Conservation (phyloP, 2,329 filamentous ascomycete genomes). For the Colletotrichum cuscutae region DNA sequence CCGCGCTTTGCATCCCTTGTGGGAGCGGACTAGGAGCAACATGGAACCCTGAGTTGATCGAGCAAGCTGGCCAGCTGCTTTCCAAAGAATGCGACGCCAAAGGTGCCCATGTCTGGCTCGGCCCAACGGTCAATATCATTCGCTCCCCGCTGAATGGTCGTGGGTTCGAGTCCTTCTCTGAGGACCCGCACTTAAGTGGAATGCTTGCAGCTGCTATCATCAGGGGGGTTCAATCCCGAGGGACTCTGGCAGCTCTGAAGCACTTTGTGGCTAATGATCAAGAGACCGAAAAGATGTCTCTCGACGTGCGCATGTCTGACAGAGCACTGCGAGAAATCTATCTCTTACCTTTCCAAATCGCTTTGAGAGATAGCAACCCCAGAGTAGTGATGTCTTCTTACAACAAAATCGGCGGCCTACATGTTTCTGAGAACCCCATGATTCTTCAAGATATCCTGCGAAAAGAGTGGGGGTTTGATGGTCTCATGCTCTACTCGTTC, state of each 20-base stretch:
- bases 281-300: conserved; percentile 67
- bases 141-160: conserved; percentile 68
- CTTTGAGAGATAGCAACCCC: conserved; percentile 61
- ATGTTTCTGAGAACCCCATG: conserved; percentile 63
- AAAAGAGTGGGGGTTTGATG: conserved; percentile 67
- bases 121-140: conserved; percentile 72
- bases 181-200: conserved; percentile 67
- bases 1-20: conserved; percentile 69
- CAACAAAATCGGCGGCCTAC: conserved; percentile 67
- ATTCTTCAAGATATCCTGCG: conserved; percentile 62
- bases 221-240: conserved; percentile 64
- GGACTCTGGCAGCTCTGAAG: conserved; percentile 67
- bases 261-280: conserved; percentile 72
- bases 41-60: conserved; percentile 64
- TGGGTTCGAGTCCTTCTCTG: conserved; percentile 68
- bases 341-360: conserved; percentile 66
- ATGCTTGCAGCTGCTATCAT: conserved; percentile 63
- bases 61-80: conserved; percentile 60
- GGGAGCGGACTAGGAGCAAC: conserved; percentile 67
- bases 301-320: conserved; percentile 64
- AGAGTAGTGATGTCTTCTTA: conserved; percentile 70
- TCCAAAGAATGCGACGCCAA: conserved; percentile 64
- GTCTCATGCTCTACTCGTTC: conserved; percentile 36
- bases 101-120: conserved; percentile 67
- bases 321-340: conserved; percentile 69